These are phyloP conservation scores for Kregervanrija delftensis DNA, from an alignment of 805 yeast species.

Conservation along the genomic window DNA sequence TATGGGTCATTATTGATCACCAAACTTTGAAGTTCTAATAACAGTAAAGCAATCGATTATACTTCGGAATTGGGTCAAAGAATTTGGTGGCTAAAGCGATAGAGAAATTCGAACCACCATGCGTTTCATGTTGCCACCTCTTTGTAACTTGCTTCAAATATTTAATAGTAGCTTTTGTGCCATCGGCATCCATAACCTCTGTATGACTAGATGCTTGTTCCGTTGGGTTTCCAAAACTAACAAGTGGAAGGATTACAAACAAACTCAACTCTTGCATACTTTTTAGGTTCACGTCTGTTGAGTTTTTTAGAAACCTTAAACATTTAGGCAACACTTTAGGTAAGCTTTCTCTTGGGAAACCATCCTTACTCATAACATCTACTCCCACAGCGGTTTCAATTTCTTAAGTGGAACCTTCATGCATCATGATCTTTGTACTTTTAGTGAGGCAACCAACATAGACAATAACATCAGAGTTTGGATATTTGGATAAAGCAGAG, in stretches of 20 bases:
- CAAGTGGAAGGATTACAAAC: constrained; percentile 34
- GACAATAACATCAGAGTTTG: constrained; percentile 94
- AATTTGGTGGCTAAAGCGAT: constrained; percentile 1
- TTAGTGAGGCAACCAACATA: constrained; percentile 69
- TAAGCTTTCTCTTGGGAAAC: constrained; percentile 4
- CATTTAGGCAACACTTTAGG: constrained; percentile 38
- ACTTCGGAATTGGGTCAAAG: constrained; percentile 10
- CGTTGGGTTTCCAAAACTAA: constrained; percentile 33
- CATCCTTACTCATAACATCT: constrained; percentile 11
- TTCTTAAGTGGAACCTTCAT: constrained; percentile 28
- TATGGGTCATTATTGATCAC: too few species aligned
- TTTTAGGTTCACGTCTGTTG: constrained; percentile 27
- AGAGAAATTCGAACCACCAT: constrained; percentile 16
- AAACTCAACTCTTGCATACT: constrained; percentile 15
- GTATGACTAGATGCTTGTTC: background rate
- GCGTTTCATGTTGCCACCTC: constrained; percentile 35
- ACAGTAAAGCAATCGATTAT: too few species aligned
- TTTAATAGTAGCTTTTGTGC: constrained; percentile 12
- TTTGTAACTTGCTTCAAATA: constrained; percentile 11
- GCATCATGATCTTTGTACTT: constrained; percentile 32
- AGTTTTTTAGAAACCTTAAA: too few species aligned
- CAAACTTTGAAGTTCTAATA: too few species aligned
- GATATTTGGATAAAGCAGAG: constrained; percentile 77
- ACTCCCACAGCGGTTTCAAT: constrained; percentile 4
- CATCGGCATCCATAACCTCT: constrained; percentile 16